Evolutionary conservation across 129 eudicot species (phyloP), one percentile per base, ranked within the genome.

Genomic region (Smallanthus sonchifolius): DNA sequence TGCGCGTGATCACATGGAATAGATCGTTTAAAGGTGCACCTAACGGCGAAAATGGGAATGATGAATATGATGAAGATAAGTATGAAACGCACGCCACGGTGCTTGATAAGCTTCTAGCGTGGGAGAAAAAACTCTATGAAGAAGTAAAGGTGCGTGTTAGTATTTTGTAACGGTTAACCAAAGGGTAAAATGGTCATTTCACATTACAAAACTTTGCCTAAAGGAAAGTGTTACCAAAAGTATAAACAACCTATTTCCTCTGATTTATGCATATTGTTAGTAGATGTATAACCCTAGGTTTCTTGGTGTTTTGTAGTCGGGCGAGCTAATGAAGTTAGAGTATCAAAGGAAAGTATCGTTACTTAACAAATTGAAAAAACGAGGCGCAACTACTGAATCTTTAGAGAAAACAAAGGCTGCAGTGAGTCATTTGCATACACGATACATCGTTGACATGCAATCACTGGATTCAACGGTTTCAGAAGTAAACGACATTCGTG

Each of bases 1-100:
- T 94, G 98, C 92, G 86, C 32, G 98, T 94, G 67, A 94, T 94
- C 83, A 94, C 98, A n/a, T 94, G 98, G 98, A 92, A 92, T 66
- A 81, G 40, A 86, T 84, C 98, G n/a, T 93, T 87, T 60, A 89
- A 80, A 84, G 97, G 97, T 51, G 80, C 78, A 2, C 78, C 87
- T 0, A 87, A 87, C 73, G 87, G 92, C 73, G 97, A 90, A 20
- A 87, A 70, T 63, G 84, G 86, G 28, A 93, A 88, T n/a, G 89
- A 90, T 72, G 87, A 85, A 43, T 76, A 75, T 35, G 90, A 88
- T 43, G 75, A 82, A 55, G 98, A 88, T 10, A 87, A 88, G 45
- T 83, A 84, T 30, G 98, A 94, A 83, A 94, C 98, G 4, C 98
- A 90, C 71, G 97, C 98, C 54, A 94, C 97, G 40, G 91, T 94